Evolutionary conservation across 768 basidiomycete species (phyloP).

Genomic region (Termitomyces sp.): DNA sequence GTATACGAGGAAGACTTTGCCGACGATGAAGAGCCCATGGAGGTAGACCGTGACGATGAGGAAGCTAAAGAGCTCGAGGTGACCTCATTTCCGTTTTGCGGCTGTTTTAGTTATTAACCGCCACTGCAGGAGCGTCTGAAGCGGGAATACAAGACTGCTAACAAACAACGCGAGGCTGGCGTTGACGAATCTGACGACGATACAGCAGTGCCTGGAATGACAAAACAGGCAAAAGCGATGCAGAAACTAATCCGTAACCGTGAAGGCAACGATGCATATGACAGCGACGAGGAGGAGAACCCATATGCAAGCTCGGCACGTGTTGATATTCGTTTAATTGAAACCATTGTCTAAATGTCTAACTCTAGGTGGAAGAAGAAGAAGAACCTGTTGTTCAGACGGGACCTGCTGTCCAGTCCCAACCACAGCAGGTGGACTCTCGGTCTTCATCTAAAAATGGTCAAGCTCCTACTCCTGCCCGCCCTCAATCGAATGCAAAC

Average conservation of each 20-base stretch:
- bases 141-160: conserved; percentile 74
- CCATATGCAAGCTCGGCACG: conserved; percentile 77
- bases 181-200: conserved; percentile 77
- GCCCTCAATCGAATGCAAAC: conserved; percentile 27
- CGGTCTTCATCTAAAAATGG: conserved; percentile 38
- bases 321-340: conserved; percentile 1
- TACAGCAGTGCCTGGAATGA: conserved; percentile 42
- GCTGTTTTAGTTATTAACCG: conserved; percentile 7
- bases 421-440: conserved; percentile 41
- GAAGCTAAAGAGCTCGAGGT: conserved; percentile 83
- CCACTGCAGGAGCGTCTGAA: conserved; percentile 69
- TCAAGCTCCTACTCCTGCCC: conserved; percentile 14
- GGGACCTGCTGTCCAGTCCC: conserved; percentile 42
- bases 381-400: conserved; percentile 44
- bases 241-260: conserved; percentile 82
- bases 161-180: conserved; percentile 64
- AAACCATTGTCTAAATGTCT: conserved; percentile 9
- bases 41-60: conserved; percentile 72
- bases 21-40: conserved; percentile 81
- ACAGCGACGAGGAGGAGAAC: conserved; percentile 79
- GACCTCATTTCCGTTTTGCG: conserved; percentile 13
- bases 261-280: conserved; percentile 80
- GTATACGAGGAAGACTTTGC: conserved; percentile 81
- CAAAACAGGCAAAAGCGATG: conserved; percentile 72
- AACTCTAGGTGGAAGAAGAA: conserved; percentile 58